Evolutionary conservation across 257 asterid genomes (phyloP).

Genomic region (Sherardia arvensis): DNA sequence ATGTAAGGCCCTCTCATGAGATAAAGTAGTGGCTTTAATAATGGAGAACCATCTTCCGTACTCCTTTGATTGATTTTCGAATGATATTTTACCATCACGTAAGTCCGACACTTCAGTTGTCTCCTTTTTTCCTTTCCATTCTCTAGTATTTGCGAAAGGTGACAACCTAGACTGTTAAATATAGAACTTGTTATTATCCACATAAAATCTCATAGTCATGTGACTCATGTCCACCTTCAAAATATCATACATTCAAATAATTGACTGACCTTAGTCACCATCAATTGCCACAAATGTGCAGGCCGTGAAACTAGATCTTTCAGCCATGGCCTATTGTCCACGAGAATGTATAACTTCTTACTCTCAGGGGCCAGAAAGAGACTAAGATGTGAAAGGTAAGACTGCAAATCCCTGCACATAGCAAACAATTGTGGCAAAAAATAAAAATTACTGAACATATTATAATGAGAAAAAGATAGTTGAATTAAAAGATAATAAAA

Average conservation of each 20-base stretch:
- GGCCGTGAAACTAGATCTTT: constrained; percentile 67
- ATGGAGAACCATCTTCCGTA: constrained; percentile 60
- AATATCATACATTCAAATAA: neutral
- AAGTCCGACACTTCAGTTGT: constrained; percentile 25
- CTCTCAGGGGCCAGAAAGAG: constrained; percentile 75
- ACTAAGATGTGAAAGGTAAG: constrained; percentile 89
- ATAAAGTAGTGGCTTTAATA: constrained; percentile 57
- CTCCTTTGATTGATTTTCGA: constrained; percentile 28
- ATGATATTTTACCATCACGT: constrained; percentile 32
- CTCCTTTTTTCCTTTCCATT: constrained; percentile 43
- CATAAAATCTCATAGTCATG: neutral
- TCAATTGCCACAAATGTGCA: constrained; percentile 88
- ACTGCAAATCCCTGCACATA: constrained; percentile 72
- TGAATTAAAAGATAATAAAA: neutral
- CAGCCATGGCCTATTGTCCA: constrained; percentile 94
- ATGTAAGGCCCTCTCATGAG: constrained; percentile 75
- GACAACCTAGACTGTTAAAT: constrained; percentile 79
- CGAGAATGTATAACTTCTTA: constrained; percentile 65
- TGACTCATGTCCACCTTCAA: neutral
- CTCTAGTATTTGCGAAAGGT: constrained; percentile 83
- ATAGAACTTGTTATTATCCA: constrained; percentile 1
- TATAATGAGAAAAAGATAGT: neutral
- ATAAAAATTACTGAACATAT: too few relatives aligned
- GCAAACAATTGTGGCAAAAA: neutral
- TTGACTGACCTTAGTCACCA: constrained; percentile 90